A percentile compares a stretch with the other conserved stretches of the same genome.
phyloP scores from a whole-genome alignment of 805 yeast genomes.

The Debaryomyces maramus region DNA sequence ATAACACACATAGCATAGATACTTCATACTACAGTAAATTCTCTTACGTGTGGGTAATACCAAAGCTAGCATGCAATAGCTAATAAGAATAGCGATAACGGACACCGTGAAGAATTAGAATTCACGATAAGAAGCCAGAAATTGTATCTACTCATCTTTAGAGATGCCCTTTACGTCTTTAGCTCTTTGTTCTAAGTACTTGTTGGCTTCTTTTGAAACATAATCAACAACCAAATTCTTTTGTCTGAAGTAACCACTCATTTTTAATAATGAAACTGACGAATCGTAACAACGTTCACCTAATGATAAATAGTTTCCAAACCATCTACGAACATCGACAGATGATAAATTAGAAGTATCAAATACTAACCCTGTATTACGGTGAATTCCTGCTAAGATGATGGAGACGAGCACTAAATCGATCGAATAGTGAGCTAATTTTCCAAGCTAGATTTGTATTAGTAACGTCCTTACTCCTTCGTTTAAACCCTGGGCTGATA shows the following conservation, averaged over 20 bases:
- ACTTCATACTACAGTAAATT: no score
- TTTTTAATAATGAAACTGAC: slow-evolving; percentile 44
- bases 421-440: slow-evolving; percentile 65
- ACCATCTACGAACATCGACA: slow-evolving; percentile 43
- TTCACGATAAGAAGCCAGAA: no score
- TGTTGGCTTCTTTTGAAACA: slow-evolving; percentile 31
- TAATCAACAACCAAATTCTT: slow-evolving; percentile 37
- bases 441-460: slow-evolving; percentile 52
- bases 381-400: slow-evolving; percentile 80
- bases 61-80: no score
- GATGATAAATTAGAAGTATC: slow-evolving; percentile 53
- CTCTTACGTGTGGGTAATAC: no score
- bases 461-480: no score
- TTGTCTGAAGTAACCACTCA: slow-evolving; percentile 53
- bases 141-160: slow-evolving; percentile 9
- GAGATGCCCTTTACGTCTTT: slow-evolving; percentile 25
- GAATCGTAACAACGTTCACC: slow-evolving; percentile 62
- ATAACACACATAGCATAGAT: no score
- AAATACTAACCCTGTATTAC: slow-evolving; percentile 73
- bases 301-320: slow-evolving; percentile 52
- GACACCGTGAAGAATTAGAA: no score
- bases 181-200: slow-evolving; percentile 30
- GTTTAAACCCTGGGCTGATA: no score
- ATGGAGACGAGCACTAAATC: slow-evolving; percentile 80
- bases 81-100: no score